Percentiles rank a stretch among this genome's conserved stretches.
phyloP scores from a whole-genome alignment of 2,329 filamentous ascomycete genomes.

The Fusarium nisikadoi region DNA sequence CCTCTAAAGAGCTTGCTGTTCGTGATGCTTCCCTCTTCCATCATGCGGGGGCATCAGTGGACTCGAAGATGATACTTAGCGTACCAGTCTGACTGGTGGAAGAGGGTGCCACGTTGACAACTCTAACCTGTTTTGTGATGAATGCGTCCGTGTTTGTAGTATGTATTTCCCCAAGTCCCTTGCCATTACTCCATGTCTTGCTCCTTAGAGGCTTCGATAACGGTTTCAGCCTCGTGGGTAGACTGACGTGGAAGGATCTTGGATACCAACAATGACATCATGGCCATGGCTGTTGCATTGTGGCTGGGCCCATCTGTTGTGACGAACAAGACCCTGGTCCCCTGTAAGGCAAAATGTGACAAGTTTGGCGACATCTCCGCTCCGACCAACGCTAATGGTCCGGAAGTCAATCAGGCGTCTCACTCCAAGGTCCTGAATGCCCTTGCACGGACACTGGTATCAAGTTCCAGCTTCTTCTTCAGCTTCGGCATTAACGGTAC shows the following conservation, averaged over 20 bases:
- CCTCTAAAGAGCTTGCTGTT: constrained; percentile 28
- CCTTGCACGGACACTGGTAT: neutral
- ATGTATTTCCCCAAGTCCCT: constrained; percentile 14
- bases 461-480: constrained; percentile 1
- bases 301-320: constrained; percentile 27
- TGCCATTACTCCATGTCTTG: constrained; percentile 12
- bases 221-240: constrained; percentile 44
- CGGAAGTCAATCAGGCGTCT: constrained; percentile 16
- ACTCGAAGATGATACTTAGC: constrained; percentile 23
- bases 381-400: constrained; percentile 25
- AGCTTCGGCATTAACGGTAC: constrained; percentile 23
- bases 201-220: constrained; percentile 11
- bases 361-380: constrained; percentile 27
- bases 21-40: constrained; percentile 16
- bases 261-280: constrained; percentile 39
- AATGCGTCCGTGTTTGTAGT: constrained; percentile 3
- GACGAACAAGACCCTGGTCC: constrained; percentile 18
- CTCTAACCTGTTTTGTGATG: constrained; percentile 26
- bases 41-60: constrained; percentile 25
- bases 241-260: constrained; percentile 40
- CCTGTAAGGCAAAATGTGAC: constrained; percentile 16
- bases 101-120: constrained; percentile 41
- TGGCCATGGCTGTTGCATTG: constrained; percentile 12
- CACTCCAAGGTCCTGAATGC: neutral
- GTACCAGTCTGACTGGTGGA: constrained; percentile 28